Percentiles rank a stretch among this genome's conserved stretches.
phyloP scores from a whole-genome alignment of 2,329 filamentous ascomycete genomes.

The Aureobasidium vineae region DNA sequence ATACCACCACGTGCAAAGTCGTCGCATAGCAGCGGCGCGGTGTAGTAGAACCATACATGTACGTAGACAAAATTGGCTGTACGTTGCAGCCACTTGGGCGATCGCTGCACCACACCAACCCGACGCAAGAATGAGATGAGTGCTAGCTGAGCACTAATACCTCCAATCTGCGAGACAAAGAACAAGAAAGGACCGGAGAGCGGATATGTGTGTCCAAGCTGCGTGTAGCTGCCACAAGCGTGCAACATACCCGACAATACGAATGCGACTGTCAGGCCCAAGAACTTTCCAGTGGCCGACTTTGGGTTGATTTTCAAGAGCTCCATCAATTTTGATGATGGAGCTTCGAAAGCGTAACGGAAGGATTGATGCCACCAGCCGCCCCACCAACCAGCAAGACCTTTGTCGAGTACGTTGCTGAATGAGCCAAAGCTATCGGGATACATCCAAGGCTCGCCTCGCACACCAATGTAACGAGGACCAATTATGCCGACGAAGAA shows the following conservation, averaged over 20 bases:
- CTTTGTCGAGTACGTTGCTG: constrained; percentile 60
- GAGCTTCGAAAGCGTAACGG: constrained; percentile 67
- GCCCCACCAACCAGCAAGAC: constrained; percentile 79
- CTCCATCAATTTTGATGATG: constrained; percentile 51
- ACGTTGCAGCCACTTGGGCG: constrained; percentile 52
- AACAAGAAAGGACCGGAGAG: constrained; percentile 59
- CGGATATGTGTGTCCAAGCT: constrained; percentile 60
- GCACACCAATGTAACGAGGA: constrained; percentile 58
- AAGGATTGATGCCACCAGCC: constrained; percentile 91
- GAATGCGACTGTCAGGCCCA: constrained; percentile 59
- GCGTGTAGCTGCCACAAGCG: constrained; percentile 65
- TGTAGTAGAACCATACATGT: constrained; percentile 65
- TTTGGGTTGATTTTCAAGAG: constrained; percentile 35
- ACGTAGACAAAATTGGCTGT: constrained; percentile 62
- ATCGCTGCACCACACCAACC: constrained; percentile 36
- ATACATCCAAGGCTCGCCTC: constrained; percentile 62
- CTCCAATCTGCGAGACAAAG: constrained; percentile 68
- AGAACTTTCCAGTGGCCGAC: constrained; percentile 40
- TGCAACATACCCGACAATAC: constrained; percentile 67
- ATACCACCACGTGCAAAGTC: constrained; percentile 72
- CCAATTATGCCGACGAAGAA: constrained; percentile 59
- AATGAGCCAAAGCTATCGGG: constrained; percentile 57
- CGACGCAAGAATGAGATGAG: constrained; percentile 41
- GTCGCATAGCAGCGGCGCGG: constrained; percentile 65
- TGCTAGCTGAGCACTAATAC: constrained; percentile 60